Evolutionary conservation across 352 stramenopile genomes (phyloP).

Genomic region (Proteromonas lacertae): DNA sequence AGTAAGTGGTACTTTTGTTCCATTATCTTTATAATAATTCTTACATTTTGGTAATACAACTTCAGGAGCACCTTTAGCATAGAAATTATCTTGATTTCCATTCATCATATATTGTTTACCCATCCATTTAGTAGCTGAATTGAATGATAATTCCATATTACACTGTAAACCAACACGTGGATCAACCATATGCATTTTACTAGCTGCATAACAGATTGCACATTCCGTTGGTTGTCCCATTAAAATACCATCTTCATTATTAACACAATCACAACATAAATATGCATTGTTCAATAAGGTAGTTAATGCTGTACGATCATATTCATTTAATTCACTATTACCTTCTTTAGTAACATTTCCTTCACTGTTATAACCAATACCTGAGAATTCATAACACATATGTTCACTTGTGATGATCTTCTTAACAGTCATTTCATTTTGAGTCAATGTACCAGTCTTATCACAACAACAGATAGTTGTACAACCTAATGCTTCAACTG

Average conservation of each 20-base stretch:
- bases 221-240: conserved; percentile 80
- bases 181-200: conserved; percentile 63
- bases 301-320: neutral
- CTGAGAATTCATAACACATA: neutral
- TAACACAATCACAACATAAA: conserved; percentile 4
- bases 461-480: conserved; percentile 66
- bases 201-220: conserved; percentile 60
- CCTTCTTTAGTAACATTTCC: conserved; percentile 13
- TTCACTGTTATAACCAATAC: neutral
- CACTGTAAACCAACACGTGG: conserved; percentile 35
- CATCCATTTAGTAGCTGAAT: conserved; percentile 78
- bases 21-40: conserved; percentile 21
- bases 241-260: conserved; percentile 12
- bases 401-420: too few species aligned
- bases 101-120: conserved; percentile 27
- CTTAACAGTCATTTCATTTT: conserved; percentile 15
- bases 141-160: conserved; percentile 51
- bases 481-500: conserved; percentile 2
- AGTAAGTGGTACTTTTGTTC: conserved; percentile 23
- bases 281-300: conserved; percentile 20
- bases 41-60: conserved; percentile 39
- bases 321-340: conserved; percentile 21
- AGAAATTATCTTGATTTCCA: conserved; percentile 21
- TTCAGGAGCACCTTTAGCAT: conserved; percentile 62
- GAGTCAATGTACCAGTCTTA: conserved; percentile 1